These are phyloP conservation scores for Hordeum vulgare DNA, from an alignment of 176 grass and related monocot species.

Conservation along the genomic window MorexV3_pseudomolecules_assembly NC_058521.1:21027000-21027499, in stretches of 20 bases:
- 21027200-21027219: constrained; percentile 21
- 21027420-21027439: too few relatives aligned
- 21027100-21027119: neutral
- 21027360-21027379: too few relatives aligned
- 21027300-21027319: neutral
- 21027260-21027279: neutral
- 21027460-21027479: too few relatives aligned
- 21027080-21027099: neutral
- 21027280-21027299: neutral
- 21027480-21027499: too few relatives aligned
- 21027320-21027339: neutral
- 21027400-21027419: too few relatives aligned
- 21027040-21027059: neutral
- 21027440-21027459: too few relatives aligned
- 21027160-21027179: too few relatives aligned
- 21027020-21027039: constrained; percentile 4
- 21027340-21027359: neutral
- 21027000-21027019: constrained; percentile 33
- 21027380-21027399: too few relatives aligned
- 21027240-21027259: neutral
- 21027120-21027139: neutral
- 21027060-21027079: constrained; percentile 1
- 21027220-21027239: neutral
- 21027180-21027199: constrained; percentile 18
- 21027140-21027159: neutral